Percentiles rank a stretch among this genome's conserved stretches.
Evolutionary conservation across 495 filamentous ascomycete genomes (phyloP).

Genomic region (Xylaria bambusicola): DNA sequence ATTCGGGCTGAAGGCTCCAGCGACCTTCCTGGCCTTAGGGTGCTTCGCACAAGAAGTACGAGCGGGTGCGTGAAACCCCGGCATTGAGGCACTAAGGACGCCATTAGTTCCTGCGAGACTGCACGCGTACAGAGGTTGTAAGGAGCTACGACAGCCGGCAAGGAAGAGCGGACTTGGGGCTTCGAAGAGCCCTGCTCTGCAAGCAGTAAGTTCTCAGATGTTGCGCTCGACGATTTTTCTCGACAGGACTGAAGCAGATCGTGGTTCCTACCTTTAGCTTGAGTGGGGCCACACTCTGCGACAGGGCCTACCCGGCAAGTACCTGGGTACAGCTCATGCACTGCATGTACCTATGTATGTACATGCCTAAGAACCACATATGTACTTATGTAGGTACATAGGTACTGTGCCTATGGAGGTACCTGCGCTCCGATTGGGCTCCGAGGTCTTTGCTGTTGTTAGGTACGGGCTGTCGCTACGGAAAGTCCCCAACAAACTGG

Average conservation of each 20-base stretch:
- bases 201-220: no score
- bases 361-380: no score
- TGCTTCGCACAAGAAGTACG: constrained; percentile 14
- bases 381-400: neutral
- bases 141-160: neutral
- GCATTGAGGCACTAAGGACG: constrained; percentile 11
- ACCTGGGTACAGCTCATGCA: neutral
- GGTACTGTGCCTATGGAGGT: neutral
- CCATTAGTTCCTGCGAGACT: neutral
- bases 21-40: constrained; percentile 9
- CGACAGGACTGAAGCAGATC: neutral
- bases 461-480: constrained; percentile 28
- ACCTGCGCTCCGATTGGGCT: constrained; percentile 18
- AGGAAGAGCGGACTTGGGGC: neutral
- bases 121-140: neutral
- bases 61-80: constrained; percentile 20
- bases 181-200: neutral
- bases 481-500: constrained; percentile 35
- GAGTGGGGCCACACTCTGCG: no score
- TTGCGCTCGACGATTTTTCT: constrained; percentile 9
- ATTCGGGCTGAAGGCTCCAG: neutral
- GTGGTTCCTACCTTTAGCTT: no score
- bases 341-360: neutral
- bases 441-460: neutral
- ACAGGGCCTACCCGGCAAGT: neutral